phyloP scores from a whole-genome alignment of 2,329 filamentous ascomycete species.

The Fusarium luffae region DNA sequence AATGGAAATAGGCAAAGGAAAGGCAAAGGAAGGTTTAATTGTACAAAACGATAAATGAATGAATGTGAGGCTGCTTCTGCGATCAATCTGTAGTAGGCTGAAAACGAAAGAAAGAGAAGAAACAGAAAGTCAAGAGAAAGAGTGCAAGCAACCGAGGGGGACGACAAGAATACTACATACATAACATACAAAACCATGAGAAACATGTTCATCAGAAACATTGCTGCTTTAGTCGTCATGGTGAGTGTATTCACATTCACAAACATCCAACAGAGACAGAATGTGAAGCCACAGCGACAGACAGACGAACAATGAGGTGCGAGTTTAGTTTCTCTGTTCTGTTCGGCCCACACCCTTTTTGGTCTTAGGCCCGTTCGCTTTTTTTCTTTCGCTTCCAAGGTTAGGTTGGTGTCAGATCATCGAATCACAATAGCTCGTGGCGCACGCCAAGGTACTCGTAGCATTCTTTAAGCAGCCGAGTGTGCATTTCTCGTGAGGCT shows the following conservation, averaged over 20 bases:
- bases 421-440: slow-evolving; percentile 29
- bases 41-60: neutral
- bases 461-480: slow-evolving; percentile 26
- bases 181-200: neutral
- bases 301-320: neutral
- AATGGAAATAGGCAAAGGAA: neutral
- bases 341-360: slow-evolving; percentile 6
- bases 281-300: slow-evolving; percentile 15
- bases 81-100: slow-evolving; percentile 11
- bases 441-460: slow-evolving; percentile 21
- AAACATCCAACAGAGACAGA: slow-evolving; percentile 3
- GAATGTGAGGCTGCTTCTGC: slow-evolving; percentile 6
- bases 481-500: neutral
- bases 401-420: slow-evolving; percentile 35
- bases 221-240: slow-evolving; percentile 24
- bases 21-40: neutral
- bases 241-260: slow-evolving; percentile 32
- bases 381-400: slow-evolving; percentile 6
- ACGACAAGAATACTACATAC: slow-evolving; percentile 10
- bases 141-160: neutral
- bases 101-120: slow-evolving; percentile 7
- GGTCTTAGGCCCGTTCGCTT: slow-evolving; percentile 1
- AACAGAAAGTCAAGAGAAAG: neutral
- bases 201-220: neutral
- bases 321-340: neutral